Evolutionary conservation across 805 yeast species (phyloP), one percentile per base, ranked within the genome.

Genomic region (Barnettozyma pratensis): DNA sequence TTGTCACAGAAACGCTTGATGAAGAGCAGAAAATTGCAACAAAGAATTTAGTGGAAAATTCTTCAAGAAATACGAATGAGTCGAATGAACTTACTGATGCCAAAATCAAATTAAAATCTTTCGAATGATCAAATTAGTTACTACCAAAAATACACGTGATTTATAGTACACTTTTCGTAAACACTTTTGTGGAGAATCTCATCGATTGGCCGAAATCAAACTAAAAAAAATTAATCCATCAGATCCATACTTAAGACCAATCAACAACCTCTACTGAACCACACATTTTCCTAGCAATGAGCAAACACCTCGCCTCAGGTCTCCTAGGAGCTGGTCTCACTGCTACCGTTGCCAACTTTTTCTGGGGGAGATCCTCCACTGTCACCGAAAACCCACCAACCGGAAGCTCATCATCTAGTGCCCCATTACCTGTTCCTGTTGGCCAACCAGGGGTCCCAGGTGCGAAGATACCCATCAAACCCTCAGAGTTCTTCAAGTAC

Each of bases 401-500:
- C 3, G 40, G 37, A 10, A 26, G 46, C 8, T 9, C 43, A n/a
- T 31, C 44, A 35, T 41, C 37, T 11, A 12, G 30, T 6, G 35
- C 44, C 5, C 46, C 56, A 37, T 25, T 50, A 9, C 45, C 57
- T 8, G 47, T 46, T 8, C 49, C 58, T 11, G 46, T 47, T 11
- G 31, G 19, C 9, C 46, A 54, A 30, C 31, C 45, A 36, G 58
- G 55, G 8, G 34, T 31, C 11, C 34, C 34, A 8, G 34, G 34
- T 31, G 34, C 11, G 34, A 31, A 31, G 66, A 60, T 44, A 30
- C 58, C 58, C 4, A 79, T 88, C 4, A 75, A 80, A 50, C 99
- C 98, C 0, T 76, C 79, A 26, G 96, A 73, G 6, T 90, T 86
- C 69, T 91, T 90, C 72, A 82, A 83, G 58, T 91, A 87, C 63